Base-by-base conservation (phyloP, 768 basidiomycete genomes). In the Lepiota venenata region DNA sequence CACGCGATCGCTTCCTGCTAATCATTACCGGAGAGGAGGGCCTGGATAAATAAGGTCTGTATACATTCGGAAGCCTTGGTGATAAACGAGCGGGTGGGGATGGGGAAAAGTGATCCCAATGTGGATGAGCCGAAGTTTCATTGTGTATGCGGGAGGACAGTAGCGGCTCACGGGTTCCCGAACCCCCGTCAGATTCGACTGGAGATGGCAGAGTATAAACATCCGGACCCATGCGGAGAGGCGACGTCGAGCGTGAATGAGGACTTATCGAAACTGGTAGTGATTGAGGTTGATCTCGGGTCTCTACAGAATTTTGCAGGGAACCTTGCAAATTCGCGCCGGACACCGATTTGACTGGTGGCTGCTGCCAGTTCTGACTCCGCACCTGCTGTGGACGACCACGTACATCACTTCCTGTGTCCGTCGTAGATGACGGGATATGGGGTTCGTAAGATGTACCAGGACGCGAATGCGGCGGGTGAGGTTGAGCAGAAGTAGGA, bases 161-260 rank as follows among this genome's bases (percentile, higher is more conserved):
- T 11, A 27, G 29, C 3, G 45, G 42, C 14, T 41, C 41, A 8
- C 2, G 22, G 15, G 10, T 32, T 14, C 47, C 45, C 18, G 3
- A 35, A 21, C 6, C 10, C 29, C 14, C 29, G 11, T 54, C 45
- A 18, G 38, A 27, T 38, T 35, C 45, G 22, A n/a, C 20, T 14
- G 35, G 12, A n/a, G 38, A 20, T 11, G 25, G 50, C 14, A 38
- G 45, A n/a, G 15, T 20, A 18, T 45, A 47, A 12, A 21, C n/a
- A 15, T 52, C 51, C 14, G 52, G 52, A 29, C 52, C 52, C 52
- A 54, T 54, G 8, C 52, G 52, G 29, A 47, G 46, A 4, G 52
- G 45, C 15, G 52, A 47, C 12, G 20, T 7, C 7, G 45, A 47
- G 18, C 52, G 52, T 18, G 52, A 40, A 16, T n/a, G 16, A 14